Conservation (phyloP, 2,329 filamentous ascomycete genomes). For the Fusarium sulawesiense region DNA sequence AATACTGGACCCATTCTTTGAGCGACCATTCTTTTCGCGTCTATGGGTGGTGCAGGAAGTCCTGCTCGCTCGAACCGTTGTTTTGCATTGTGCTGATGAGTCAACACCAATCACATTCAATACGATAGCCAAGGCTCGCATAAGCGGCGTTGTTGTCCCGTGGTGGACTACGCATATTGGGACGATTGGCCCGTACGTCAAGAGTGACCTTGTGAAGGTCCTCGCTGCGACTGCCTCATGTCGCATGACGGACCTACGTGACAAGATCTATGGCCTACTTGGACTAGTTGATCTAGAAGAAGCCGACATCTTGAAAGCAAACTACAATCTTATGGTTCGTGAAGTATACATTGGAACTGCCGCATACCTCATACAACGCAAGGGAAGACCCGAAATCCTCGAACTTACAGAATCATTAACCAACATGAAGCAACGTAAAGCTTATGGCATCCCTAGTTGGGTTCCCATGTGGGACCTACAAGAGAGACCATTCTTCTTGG, state of each 20-base stretch:
- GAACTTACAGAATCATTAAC: conserved; percentile 9
- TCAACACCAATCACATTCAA: not conserved
- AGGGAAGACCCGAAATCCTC: not conserved
- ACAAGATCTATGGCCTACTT: conserved; percentile 28
- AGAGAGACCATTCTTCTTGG: not conserved
- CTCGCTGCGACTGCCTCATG: conserved; percentile 20
- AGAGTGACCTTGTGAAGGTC: not conserved
- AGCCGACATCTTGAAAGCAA: not conserved
- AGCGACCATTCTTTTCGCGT: conserved; percentile 21
- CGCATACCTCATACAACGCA: conserved; percentile 12
- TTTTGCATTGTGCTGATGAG: conserved; percentile 13
- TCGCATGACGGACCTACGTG: conserved; percentile 16
- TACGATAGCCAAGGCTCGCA: not conserved
- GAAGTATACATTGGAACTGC: conserved; percentile 32
- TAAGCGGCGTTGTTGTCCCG: not conserved
- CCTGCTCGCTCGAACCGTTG: conserved; percentile 12
- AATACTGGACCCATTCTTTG: conserved; percentile 1
- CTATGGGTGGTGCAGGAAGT: conserved; percentile 31
- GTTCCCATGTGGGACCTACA: conserved; percentile 27
- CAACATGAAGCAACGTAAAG: not conserved
- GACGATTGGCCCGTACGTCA: not conserved
- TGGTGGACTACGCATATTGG: conserved; percentile 16
- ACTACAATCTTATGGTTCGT: conserved; percentile 27
- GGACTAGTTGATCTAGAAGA: conserved; percentile 11
- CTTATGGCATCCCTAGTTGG: conserved; percentile 28